Evolutionary conservation across 2,329 filamentous ascomycete genomes (phyloP).

Genomic region (Emericellopsis atlantica): DNA sequence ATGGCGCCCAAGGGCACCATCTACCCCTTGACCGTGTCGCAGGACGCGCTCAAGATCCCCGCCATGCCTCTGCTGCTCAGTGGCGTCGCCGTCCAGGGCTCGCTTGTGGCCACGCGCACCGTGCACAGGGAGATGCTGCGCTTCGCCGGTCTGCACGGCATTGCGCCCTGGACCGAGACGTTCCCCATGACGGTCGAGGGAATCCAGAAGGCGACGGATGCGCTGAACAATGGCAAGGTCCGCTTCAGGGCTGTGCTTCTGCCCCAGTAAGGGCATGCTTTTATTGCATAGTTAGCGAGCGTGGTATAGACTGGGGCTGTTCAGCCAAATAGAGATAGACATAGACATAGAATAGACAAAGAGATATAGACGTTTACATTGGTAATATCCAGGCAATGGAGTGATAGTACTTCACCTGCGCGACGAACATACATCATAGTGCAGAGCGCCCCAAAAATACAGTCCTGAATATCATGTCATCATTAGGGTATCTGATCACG

Average conservation of each 20-base stretch:
- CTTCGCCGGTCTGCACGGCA: slow-evolving; percentile 40
- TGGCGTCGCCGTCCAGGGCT: slow-evolving; percentile 34
- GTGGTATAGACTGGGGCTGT: too few species aligned
- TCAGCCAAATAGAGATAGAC: too few species aligned
- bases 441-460: too few species aligned
- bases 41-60: slow-evolving; percentile 3
- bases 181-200: slow-evolving; percentile 32
- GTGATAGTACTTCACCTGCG: too few species aligned
- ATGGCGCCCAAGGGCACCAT: slow-evolving; percentile 34
- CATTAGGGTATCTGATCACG: too few species aligned
- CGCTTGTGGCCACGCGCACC: slow-evolving; percentile 31
- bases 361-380: too few species aligned
- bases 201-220: slow-evolving; percentile 33
- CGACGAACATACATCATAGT: too few species aligned
- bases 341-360: too few species aligned
- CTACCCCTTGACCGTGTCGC: slow-evolving; percentile 44
- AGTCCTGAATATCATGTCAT: too few species aligned
- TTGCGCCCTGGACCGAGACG: slow-evolving; percentile 43
- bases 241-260: slow-evolving; percentile 27
- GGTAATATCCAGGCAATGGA: too few species aligned
- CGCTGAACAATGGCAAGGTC: slow-evolving; percentile 37
- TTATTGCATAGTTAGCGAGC: neutral
- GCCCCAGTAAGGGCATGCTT: slow-evolving; percentile 14
- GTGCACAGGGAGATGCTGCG: slow-evolving; percentile 48
- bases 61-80: slow-evolving; percentile 39